Percentiles rank a stretch among this genome's conserved stretches.
These are phyloP conservation scores for Fusarium sp. DNA, from an alignment of 2,329 filamentous ascomycete genomes.

Conservation along the genomic window DNA sequence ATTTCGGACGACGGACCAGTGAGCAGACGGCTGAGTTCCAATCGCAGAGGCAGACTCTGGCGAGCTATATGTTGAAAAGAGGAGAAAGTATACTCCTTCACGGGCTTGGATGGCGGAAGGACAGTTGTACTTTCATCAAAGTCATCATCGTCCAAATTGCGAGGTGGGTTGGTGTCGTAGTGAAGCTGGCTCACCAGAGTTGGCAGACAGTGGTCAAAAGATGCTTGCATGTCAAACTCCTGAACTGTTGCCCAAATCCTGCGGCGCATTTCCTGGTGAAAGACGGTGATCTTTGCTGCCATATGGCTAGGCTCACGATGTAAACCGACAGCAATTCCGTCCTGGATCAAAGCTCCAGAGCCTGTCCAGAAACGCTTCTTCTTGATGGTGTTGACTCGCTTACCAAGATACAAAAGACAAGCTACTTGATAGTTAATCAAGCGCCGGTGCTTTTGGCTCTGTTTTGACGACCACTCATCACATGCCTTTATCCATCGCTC, in stretches of 20 bases:
- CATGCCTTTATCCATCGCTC: constrained; percentile 69
- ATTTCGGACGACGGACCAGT: constrained; percentile 68
- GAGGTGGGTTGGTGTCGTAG: constrained; percentile 67
- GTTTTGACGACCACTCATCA: constrained; percentile 66
- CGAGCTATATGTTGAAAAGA: constrained; percentile 71
- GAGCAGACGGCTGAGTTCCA: constrained; percentile 69
- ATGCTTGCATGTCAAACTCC: constrained; percentile 73
- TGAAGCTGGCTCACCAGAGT: constrained; percentile 70
- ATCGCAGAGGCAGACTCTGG: constrained; percentile 67
- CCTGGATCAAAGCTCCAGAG: constrained; percentile 68
- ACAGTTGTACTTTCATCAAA: constrained; percentile 67
- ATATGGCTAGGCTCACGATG: constrained; percentile 71
- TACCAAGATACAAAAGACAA: constrained; percentile 71
- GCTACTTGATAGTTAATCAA: constrained; percentile 72
- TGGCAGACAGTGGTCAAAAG: constrained; percentile 71
- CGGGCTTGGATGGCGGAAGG: constrained; percentile 65
- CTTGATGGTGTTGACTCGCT: constrained; percentile 73
- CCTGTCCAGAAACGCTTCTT: constrained; percentile 75
- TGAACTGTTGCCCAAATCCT: constrained; percentile 72
- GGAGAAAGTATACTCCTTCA: constrained; percentile 68
- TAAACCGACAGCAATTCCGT: constrained; percentile 70
- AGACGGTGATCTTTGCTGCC: constrained; percentile 67
- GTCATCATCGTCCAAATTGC: constrained; percentile 70
- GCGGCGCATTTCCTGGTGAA: constrained; percentile 73
- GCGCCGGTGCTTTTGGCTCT: constrained; percentile 72